These are phyloP conservation scores for Lactarius psammicola DNA, from an alignment of 768 basidiomycete genomes.

Conservation along the genomic window DNA sequence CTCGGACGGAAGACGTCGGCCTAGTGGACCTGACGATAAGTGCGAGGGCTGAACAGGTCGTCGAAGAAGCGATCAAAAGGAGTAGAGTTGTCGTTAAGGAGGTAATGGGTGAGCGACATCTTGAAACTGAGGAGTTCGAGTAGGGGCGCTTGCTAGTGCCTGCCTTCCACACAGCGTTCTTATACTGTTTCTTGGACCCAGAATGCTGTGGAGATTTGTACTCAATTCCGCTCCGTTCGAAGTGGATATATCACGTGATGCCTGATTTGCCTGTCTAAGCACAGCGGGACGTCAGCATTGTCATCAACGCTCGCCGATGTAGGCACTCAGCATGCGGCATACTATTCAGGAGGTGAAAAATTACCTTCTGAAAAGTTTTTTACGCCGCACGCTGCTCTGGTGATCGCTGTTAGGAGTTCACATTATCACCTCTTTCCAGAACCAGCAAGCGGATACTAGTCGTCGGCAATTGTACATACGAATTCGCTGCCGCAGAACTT, in stretches of 20 bases:
- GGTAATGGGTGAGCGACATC: constrained; percentile 40
- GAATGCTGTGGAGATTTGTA: neutral
- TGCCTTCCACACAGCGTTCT: neutral
- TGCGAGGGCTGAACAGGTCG: constrained; percentile 37
- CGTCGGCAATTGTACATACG: too few relatives aligned
- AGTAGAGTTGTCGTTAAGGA: constrained; percentile 40
- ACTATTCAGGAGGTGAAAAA: neutral
- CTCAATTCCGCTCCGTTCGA: neutral
- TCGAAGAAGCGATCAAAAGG: constrained; percentile 47
- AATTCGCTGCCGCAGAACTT: neutral
- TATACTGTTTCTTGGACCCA: neutral
- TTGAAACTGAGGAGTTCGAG: neutral
- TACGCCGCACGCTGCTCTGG: neutral
- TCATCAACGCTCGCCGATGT: neutral
- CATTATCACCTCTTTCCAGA: neutral
- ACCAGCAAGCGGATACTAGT: neutral
- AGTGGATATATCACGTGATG: neutral
- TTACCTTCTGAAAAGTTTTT: neutral
- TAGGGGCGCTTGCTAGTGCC: neutral
- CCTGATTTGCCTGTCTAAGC: neutral
- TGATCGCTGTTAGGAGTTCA: neutral
- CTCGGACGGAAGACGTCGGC: constrained; percentile 21
- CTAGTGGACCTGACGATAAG: constrained; percentile 20
- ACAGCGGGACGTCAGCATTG: neutral
- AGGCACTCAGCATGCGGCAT: neutral